Evolutionary conservation across 306 rosid species (phyloP).

Genomic region (Gastrolobium bilobum): DNA sequence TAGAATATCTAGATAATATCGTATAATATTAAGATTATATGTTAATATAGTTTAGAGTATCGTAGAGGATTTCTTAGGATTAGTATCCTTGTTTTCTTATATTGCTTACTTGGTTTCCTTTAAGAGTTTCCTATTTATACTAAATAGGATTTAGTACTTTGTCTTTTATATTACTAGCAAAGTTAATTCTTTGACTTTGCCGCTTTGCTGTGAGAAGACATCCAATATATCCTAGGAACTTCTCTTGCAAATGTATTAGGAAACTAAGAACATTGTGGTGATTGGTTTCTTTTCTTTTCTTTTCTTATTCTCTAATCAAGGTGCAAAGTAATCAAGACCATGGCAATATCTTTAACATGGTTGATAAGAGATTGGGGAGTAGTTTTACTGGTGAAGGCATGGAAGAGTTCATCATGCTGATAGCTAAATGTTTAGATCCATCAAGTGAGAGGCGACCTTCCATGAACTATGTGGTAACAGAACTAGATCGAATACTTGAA

Average conservation of each 20-base stretch:
- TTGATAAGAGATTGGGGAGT: constrained; percentile 72
- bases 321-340: constrained; percentile 61
- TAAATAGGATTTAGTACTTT: no score
- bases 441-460: constrained; percentile 83
- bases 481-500: constrained; percentile 79
- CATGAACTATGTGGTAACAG: constrained; percentile 79
- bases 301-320: constrained; percentile 46
- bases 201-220: not conserved
- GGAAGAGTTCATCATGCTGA: constrained; percentile 68
- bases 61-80: no score
- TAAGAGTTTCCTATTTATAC: no score
- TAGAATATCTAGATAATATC: not conserved
- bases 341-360: constrained; percentile 51
- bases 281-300: constrained; percentile 20
- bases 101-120: no score
- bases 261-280: not conserved
- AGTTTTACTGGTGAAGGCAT: constrained; percentile 84
- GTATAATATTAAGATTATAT: no score
- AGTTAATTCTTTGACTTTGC: not conserved
- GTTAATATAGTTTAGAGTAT: no score
- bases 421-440: constrained; percentile 61
- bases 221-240: not conserved
- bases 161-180: no score
- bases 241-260: not conserved
- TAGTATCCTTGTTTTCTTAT: no score